Conservation (phyloP, 768 basidiomycete species). For the Solioccasus polychromus region DNA sequence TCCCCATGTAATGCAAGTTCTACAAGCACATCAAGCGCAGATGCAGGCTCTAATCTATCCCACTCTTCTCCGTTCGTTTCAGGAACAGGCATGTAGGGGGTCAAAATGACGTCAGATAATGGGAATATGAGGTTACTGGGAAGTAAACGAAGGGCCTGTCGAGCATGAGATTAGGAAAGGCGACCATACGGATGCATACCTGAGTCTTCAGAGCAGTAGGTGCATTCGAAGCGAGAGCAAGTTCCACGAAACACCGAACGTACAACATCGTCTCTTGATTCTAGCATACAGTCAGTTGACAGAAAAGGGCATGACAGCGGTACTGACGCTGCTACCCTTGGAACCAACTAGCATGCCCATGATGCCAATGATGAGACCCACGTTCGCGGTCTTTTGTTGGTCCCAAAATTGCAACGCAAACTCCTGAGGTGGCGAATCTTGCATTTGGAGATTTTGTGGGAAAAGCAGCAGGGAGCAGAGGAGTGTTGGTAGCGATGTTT, state of each 20-base stretch:
- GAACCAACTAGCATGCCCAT: conserved; percentile 82
- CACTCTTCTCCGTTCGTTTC: conserved; percentile 90
- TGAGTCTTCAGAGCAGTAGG: conserved; percentile 86
- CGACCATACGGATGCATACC: conserved; percentile 37
- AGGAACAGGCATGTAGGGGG: conserved; percentile 73
- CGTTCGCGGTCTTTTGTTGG: conserved; percentile 81
- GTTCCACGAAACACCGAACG: conserved; percentile 79
- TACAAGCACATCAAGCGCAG: conserved; percentile 79
- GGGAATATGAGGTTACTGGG: conserved; percentile 54
- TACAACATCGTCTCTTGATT: conserved; percentile 55
- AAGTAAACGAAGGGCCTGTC: conserved; percentile 57
- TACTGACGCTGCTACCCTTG: conserved; percentile 61
- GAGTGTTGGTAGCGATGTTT: conserved; percentile 70
- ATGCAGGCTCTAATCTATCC: conserved; percentile 80
- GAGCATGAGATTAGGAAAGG: conserved; percentile 28
- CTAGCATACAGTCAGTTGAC: conserved; percentile 32
- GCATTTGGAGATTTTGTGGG: conserved; percentile 57
- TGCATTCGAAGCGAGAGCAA: conserved; percentile 91
- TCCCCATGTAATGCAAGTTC: conserved; percentile 86
- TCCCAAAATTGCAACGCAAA: conserved; percentile 98
- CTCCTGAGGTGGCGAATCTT: conserved; percentile 70
- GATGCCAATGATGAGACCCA: conserved; percentile 73
- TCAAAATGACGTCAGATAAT: conserved; percentile 63
- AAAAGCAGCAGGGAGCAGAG: conserved; percentile 70
- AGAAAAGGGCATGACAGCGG: background rate